Evolutionary conservation across 371 early-diverging fungal genomes (phyloP).

Genomic region (Saksenaea vasiformis): DNA sequence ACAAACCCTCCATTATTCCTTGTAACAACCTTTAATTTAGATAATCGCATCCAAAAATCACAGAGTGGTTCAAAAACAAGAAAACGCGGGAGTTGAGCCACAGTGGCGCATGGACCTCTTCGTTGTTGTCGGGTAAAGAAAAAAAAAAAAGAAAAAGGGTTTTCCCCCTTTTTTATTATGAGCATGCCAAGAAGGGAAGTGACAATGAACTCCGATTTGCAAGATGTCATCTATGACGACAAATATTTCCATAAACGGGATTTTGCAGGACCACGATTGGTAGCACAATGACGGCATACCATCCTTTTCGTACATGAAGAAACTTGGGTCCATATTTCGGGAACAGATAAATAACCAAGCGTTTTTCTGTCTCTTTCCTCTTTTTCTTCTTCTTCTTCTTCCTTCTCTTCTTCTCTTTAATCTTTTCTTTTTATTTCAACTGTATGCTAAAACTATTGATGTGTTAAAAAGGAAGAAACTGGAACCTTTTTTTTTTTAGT

Average conservation of each 20-base stretch:
- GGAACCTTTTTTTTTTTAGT: background rate
- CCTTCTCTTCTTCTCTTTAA: background rate
- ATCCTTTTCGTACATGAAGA: background rate
- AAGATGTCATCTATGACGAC: background rate
- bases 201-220: background rate
- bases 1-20: too few relatives aligned
- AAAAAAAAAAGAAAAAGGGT: background rate
- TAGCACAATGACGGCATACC: conserved; percentile 1
- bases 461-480: background rate
- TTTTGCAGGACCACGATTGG: background rate
- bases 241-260: background rate
- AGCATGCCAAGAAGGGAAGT: background rate
- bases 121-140: background rate
- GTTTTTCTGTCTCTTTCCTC: background rate
- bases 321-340: background rate
- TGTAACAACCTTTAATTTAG: too few relatives aligned
- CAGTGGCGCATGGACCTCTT: conserved; percentile 3
- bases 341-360: conserved; percentile 12
- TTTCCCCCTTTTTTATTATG: background rate
- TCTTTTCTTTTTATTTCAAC: background rate
- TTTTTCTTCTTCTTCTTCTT: background rate
- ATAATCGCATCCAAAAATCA: too few relatives aligned
- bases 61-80: too few relatives aligned
- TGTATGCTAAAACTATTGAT: background rate
- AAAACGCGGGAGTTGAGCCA: too few relatives aligned